A percentile compares a stretch with the other conserved stretches of the same genome.
Evolutionary conservation across 768 basidiomycete genomes (phyloP).

Genomic region (Collybiopsis luxurians): DNA sequence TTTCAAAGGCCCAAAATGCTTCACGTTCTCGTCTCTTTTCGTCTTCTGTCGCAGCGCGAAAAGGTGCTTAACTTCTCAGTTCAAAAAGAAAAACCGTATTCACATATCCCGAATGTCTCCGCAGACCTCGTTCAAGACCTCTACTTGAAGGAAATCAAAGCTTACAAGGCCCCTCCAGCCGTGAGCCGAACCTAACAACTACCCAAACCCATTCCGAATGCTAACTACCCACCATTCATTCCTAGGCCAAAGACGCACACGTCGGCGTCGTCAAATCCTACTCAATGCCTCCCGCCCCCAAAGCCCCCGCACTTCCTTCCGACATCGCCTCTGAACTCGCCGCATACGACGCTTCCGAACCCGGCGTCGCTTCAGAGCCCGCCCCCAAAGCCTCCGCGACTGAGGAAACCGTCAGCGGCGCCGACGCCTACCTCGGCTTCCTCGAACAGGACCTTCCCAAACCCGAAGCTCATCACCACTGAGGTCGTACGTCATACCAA

Average conservation of each 20-base stretch:
- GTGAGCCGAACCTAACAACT: slow-evolving; percentile 44
- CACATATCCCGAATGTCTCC: slow-evolving; percentile 37
- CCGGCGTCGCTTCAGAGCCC: slow-evolving; percentile 42
- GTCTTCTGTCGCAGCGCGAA: slow-evolving; percentile 56
- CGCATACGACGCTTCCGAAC: slow-evolving; percentile 83
- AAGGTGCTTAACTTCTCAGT: slow-evolving; percentile 48
- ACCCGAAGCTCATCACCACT: slow-evolving; percentile 37
- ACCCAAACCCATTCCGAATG: neutral
- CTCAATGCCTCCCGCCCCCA: slow-evolving; percentile 70
- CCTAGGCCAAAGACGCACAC: slow-evolving; percentile 86
- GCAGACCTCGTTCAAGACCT: slow-evolving; percentile 92
- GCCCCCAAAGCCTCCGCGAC: slow-evolving; percentile 29
- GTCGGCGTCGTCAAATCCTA: slow-evolving; percentile 84
- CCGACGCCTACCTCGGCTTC: slow-evolving; percentile 77
- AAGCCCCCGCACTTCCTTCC: slow-evolving; percentile 69
- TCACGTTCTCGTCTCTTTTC: slow-evolving; percentile 57
- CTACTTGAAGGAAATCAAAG: slow-evolving; percentile 86
- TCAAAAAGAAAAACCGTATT: neutral
- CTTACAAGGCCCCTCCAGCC: slow-evolving; percentile 74
- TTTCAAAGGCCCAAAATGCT: slow-evolving; percentile 47
- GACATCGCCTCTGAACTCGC: slow-evolving; percentile 88
- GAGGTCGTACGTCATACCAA: neutral
- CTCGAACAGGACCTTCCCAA: slow-evolving; percentile 80
- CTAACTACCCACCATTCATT: neutral
- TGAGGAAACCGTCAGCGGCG: slow-evolving; percentile 48